Evolutionary conservation across 1,139 yeast species (phyloP).

Genomic region (Kurtzmaniella quercitrusa): DNA sequence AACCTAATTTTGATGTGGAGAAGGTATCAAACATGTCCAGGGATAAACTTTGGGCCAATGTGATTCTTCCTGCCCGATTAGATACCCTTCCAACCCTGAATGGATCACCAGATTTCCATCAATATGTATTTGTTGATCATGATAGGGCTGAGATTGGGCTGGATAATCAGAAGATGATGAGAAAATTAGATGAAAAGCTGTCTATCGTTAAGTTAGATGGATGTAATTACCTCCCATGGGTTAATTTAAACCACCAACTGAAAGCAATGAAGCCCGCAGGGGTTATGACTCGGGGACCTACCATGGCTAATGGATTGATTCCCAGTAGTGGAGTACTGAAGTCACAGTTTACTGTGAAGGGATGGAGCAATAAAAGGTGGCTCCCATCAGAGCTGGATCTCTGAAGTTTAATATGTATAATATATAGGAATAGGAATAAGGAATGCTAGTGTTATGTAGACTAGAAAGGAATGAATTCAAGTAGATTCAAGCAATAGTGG

Average conservation of each 20-base stretch:
- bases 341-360: slow-evolving; percentile 49
- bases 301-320: slow-evolving; percentile 27
- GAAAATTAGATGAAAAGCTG: not conserved
- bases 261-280: slow-evolving; percentile 34
- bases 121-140: slow-evolving; percentile 14
- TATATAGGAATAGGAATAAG: not conserved
- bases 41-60: slow-evolving; percentile 47
- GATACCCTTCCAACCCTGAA: slow-evolving; percentile 20
- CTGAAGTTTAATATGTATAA: not conserved
- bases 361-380: slow-evolving; percentile 54
- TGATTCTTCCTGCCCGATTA: slow-evolving; percentile 43
- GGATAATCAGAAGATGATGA: slow-evolving; percentile 12
- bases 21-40: slow-evolving; percentile 34
- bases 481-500: not conserved
- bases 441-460: not conserved
- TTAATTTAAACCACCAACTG: slow-evolving; percentile 1
- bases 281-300: slow-evolving; percentile 18
- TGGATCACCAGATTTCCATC: slow-evolving; percentile 9
- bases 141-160: slow-evolving; percentile 7
- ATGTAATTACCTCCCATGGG: slow-evolving; percentile 8
- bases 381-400: slow-evolving; percentile 2
- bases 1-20: slow-evolving; percentile 21
- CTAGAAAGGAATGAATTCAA: not conserved
- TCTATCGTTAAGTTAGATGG: slow-evolving; percentile 6
- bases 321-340: slow-evolving; percentile 38